These are phyloP conservation scores for Aspergillus sp. DNA, from an alignment of 2,329 filamentous ascomycete species.

Conservation along the genomic window DNA sequence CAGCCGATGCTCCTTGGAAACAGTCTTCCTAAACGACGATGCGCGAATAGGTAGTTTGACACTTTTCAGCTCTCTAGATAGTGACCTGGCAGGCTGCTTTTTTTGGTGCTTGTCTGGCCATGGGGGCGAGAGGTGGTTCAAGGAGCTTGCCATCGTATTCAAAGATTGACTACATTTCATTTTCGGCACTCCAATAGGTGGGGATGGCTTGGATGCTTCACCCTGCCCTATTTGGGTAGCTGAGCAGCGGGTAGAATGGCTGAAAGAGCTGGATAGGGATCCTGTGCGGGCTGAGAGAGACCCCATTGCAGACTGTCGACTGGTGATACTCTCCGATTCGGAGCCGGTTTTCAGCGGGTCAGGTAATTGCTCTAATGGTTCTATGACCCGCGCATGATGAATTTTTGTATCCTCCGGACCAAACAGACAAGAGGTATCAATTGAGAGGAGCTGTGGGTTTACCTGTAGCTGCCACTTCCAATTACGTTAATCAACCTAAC, in stretches of 20 bases:
- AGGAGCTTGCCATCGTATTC: conserved; percentile 6
- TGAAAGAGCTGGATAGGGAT: conserved; percentile 16
- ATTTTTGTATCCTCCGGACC: conserved; percentile 23
- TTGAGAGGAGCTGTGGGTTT: conserved; percentile 10
- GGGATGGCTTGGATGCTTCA: conserved; percentile 8
- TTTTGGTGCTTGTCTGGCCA: conserved; percentile 7
- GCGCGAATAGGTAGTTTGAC: conserved; percentile 10
- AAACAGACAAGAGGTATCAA: conserved; percentile 24
- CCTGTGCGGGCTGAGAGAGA: conserved; percentile 11
- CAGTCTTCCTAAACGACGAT: conserved; percentile 15
- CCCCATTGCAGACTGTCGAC: conserved; percentile 11
- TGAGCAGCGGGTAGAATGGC: conserved; percentile 15
- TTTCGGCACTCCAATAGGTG: not conserved
- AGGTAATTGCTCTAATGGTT: conserved; percentile 22
- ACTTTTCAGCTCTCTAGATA: conserved; percentile 14
- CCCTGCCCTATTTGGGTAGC: conserved; percentile 10
- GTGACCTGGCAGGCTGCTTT: conserved; percentile 9
- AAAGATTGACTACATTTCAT: conserved; percentile 8
- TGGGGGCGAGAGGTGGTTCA: conserved; percentile 4
- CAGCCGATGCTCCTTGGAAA: conserved; percentile 13
- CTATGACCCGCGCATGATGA: conserved; percentile 27
- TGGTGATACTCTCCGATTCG: conserved; percentile 8
- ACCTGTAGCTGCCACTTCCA: conserved; percentile 11
- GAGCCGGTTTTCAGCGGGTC: conserved; percentile 12
- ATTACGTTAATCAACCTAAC: not conserved